Evolutionary conservation across 2,329 filamentous ascomycete genomes (phyloP).

Genomic region (Didymella glomerata): DNA sequence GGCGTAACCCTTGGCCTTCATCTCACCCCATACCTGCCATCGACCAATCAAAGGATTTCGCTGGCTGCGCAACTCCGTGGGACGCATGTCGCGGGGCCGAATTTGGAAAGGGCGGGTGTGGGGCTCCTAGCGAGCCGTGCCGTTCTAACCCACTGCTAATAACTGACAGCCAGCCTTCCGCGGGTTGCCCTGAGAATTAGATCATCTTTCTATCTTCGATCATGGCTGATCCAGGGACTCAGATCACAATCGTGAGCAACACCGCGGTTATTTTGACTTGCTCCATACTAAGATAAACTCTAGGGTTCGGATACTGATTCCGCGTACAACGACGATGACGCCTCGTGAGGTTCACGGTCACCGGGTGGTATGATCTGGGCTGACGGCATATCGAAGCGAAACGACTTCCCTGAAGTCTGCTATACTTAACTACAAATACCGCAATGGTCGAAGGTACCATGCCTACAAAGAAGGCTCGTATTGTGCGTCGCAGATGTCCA

Average conservation of each 20-base stretch:
- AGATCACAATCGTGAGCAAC: conserved; percentile 28
- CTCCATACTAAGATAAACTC: conserved; percentile 4
- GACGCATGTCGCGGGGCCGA: neutral
- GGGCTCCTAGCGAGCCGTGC: conserved; percentile 21
- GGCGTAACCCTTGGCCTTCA: neutral
- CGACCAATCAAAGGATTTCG: neutral
- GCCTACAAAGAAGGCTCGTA: conserved; percentile 40
- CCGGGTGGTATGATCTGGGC: neutral
- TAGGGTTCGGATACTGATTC: conserved; percentile 33
- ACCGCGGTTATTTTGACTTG: too few relatives aligned
- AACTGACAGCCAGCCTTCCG: conserved; percentile 16
- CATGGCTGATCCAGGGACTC: conserved; percentile 31
- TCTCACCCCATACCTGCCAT: neutral
- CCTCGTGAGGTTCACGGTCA: conserved; percentile 24
- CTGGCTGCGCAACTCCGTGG: neutral
- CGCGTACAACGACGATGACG: conserved; percentile 31
- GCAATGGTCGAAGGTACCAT: conserved; percentile 43
- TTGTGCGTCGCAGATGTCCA: conserved; percentile 21
- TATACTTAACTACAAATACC: conserved; percentile 38
- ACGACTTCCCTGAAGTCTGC: conserved; percentile 38
- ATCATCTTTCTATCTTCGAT: conserved; percentile 1
- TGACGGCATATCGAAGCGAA: conserved; percentile 25
- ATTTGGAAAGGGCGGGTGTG: neutral
- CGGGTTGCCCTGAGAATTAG: neutral
- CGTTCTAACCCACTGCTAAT: conserved; percentile 11